phyloP scores from a whole-genome alignment of 2,329 filamentous ascomycete genomes.

The Diplodia sapinea region DNA sequence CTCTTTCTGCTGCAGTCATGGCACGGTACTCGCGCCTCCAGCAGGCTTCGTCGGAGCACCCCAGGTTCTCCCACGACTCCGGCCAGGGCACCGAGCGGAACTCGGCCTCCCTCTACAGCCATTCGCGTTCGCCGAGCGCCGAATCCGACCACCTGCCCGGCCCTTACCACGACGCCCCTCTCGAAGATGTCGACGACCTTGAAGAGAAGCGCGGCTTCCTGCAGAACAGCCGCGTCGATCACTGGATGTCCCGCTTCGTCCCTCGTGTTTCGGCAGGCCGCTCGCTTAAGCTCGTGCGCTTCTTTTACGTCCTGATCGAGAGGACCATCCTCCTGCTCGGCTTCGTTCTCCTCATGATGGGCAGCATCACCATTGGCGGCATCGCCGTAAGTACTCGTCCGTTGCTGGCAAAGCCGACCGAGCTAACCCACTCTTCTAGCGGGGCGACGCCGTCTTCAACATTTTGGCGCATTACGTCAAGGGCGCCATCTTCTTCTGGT shows the following conservation, averaged over 20 bases:
- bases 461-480: conserved; percentile 94
- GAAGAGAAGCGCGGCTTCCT: conserved; percentile 55
- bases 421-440: conserved; percentile 53
- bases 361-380: conserved; percentile 77
- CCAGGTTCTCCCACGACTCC: conserved; percentile 52
- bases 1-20: conserved; percentile 46
- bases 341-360: conserved; percentile 73
- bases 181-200: conserved; percentile 53
- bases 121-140: conserved; percentile 66
- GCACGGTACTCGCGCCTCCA: conserved; percentile 49
- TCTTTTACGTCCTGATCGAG: conserved; percentile 73
- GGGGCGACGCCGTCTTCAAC: conserved; percentile 73
- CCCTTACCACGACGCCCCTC: conserved; percentile 53
- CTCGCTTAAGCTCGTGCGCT: conserved; percentile 62
- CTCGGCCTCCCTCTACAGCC: conserved; percentile 69
- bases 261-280: conserved; percentile 60
- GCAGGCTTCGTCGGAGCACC: conserved; percentile 36
- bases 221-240: conserved; percentile 54
- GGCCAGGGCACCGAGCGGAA: conserved; percentile 73
- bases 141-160: conserved; percentile 52
- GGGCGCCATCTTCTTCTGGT: conserved; percentile 93
- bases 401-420: neutral
- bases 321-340: conserved; percentile 78
- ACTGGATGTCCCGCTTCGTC: conserved; percentile 61
- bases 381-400: conserved; percentile 72